Evolutionary conservation across 2,329 filamentous ascomycete genomes (phyloP), one percentile per base, ranked within the genome.

Genomic region (Alternaria rosae): DNA sequence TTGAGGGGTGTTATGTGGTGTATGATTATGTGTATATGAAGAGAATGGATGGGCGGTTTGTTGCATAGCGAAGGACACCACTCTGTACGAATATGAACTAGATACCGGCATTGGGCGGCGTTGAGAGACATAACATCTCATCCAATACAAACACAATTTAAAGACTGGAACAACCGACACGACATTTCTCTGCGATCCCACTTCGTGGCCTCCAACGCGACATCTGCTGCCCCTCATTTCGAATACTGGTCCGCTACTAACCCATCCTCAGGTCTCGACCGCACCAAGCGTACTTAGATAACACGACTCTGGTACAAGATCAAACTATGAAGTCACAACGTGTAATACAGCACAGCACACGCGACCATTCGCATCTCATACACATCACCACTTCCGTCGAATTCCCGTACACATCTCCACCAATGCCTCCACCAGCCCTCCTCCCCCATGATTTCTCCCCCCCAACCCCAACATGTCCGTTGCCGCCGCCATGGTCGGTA

Each of bases 71-170:
- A 53, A 35, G 23, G 50, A 59, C 45, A 55, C 50, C 53, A 56
- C 57, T 60, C 43, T 55, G 54, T 55, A 64, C 38, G 25, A 35
- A 55, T 21, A 55, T 15, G 17, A 44, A 28, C n/a, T 66, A 55
- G 21, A 68, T 21, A 51, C 32, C 10, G 44, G 53, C 62, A 67
- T 69, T 59, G 44, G 62, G 59, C 59, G 60, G 66, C 54, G 54
- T 65, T 65, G 6, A 47, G 25, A 42, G 54, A 25, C 48, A 32
- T 17, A 21, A 11, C 20, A 57, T 3, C 26, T 28, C 32, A n/a
- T 1, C 3, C 35, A 38, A 4, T 38, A 17, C 15, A 38, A 28
- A 28, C 23, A 15, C 28, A 26, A 32, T 23, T 9, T 20, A 45
- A 8, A 38, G 32, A 38, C 8, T 38, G 10, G 15, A 38, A 38